Conservation (phyloP, 2,329 filamentous ascomycete species). For the Lachnellula suecica region DNA sequence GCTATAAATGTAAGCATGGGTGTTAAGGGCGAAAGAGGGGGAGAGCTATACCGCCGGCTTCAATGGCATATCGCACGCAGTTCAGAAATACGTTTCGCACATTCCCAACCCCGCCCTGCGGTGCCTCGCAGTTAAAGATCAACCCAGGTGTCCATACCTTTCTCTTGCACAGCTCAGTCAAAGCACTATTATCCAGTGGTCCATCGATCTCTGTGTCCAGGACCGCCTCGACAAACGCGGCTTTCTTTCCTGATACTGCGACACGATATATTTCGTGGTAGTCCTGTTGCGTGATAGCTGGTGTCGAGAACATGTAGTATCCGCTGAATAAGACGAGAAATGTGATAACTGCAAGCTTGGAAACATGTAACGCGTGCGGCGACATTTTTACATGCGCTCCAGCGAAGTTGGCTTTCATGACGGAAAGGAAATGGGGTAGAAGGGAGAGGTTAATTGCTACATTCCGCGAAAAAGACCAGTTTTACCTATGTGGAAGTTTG, state of each 20-base stretch:
- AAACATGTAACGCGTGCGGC: neutral
- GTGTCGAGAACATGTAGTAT: neutral
- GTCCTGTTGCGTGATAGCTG: neutral
- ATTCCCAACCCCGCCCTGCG: slow-evolving; percentile 42
- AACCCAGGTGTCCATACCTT: slow-evolving; percentile 41
- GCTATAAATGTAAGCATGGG: slow-evolving; percentile 16
- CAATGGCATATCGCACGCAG: slow-evolving; percentile 46
- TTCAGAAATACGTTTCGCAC: slow-evolving; percentile 45
- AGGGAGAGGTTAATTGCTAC: neutral
- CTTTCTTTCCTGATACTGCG: slow-evolving; percentile 6
- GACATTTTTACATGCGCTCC: neutral
- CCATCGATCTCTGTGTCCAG: slow-evolving; percentile 22
- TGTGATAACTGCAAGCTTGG: neutral
- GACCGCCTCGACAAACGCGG: slow-evolving; percentile 14
- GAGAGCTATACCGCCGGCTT: slow-evolving; percentile 42
- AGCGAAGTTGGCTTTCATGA: neutral
- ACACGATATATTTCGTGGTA: slow-evolving; percentile 1
- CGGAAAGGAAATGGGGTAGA: neutral
- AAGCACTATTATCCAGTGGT: slow-evolving; percentile 15
- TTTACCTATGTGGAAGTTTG: neutral
- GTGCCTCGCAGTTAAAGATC: slow-evolving; percentile 43
- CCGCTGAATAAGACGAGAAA: neutral
- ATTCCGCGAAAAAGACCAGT: neutral
- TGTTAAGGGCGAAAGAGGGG: neutral
- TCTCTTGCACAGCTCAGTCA: slow-evolving; percentile 32